Conservation (phyloP, 805 yeast genomes). For the Candida easanensis region DNA sequence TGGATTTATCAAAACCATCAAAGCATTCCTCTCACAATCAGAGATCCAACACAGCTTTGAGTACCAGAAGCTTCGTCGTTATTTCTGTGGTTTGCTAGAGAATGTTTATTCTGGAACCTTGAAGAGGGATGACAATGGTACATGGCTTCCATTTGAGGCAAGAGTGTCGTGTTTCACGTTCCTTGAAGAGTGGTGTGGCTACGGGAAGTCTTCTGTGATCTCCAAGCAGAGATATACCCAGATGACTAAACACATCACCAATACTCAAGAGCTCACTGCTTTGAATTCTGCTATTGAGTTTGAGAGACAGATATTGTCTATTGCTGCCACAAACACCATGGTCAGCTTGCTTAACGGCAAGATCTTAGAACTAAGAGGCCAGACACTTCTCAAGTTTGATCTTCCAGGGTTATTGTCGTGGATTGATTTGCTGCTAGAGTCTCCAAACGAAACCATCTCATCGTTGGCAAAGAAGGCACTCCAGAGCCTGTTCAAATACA, state of each 20-base stretch:
- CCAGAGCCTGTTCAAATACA: slow-evolving; percentile 59
- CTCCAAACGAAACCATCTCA: slow-evolving; percentile 55
- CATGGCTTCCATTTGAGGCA: slow-evolving; percentile 83
- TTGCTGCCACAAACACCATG: slow-evolving; percentile 79
- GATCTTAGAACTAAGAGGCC: slow-evolving; percentile 48
- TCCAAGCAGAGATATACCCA: slow-evolving; percentile 64
- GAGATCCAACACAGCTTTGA: slow-evolving; percentile 62
- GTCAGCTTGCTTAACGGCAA: slow-evolving; percentile 78
- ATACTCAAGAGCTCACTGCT: slow-evolving; percentile 39
- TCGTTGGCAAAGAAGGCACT: slow-evolving; percentile 71
- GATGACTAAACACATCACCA: slow-evolving; percentile 46
- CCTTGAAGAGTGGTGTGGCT: slow-evolving; percentile 93
- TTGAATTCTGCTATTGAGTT: slow-evolving; percentile 77
- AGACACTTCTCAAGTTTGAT: slow-evolving; percentile 65
- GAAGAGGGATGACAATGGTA: slow-evolving; percentile 37
- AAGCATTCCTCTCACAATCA: slow-evolving; percentile 53
- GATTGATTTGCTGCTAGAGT: slow-evolving; percentile 70
- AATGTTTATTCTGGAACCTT: slow-evolving; percentile 60
- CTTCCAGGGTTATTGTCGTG: slow-evolving; percentile 66
- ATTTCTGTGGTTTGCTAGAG: slow-evolving; percentile 80
- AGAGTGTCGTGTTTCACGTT: slow-evolving; percentile 78
- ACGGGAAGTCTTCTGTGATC: slow-evolving; percentile 61
- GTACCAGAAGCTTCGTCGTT: slow-evolving; percentile 74
- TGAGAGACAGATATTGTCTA: slow-evolving; percentile 67
- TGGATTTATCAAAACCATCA: slow-evolving; percentile 57